Base-by-base conservation (phyloP, 1,284 basidiomycete genomes). In the Apiotrichum gracile region DNA sequence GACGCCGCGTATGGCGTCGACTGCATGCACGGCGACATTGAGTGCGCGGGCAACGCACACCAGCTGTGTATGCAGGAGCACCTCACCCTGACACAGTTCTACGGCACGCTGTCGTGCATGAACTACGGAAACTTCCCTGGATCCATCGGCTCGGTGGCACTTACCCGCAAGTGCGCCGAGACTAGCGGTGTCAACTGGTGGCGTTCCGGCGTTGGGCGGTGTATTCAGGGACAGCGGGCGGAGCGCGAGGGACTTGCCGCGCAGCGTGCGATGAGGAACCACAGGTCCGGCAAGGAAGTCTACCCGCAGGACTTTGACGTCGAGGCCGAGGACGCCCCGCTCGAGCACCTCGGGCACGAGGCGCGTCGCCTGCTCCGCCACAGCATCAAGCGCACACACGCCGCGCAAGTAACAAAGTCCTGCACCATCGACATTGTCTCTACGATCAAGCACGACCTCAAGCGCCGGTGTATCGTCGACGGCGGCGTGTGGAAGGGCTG, bases 41-140 rank as follows among this genome's bases (percentile, higher is more conserved):
- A 93, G 74, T 91, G 88, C 52, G 38, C 61, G 25, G 90, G 88
- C 47, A 89, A 92, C 75, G 81, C 89, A 17, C 86, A 92, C 60
- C 84, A 92, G 68, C 79, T 93, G 24, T 93, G 90, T 67, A 83
- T 83, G 78, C 55, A 82, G 41, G 46, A 54, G 21, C 61, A 65
- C 52, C 55, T 64, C 42, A 46, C 57, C 22, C 52, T 66, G 7
- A 25, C 52, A 26, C 49, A 60, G 85, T 87, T 85, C 87, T 88
- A 86, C 74, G 80, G 58, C 85, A 85, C 68, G 73, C 85, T 55
- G 5, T 81, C 82, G 58, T 91, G 88, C 74, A 82, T 86, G 70
- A 89, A 91, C 70, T 85, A 79, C 64, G 78, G 82, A 61, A 86
- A 85, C 22, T 78, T 68, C 54, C 68, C 69, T 0, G 61, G 79